A percentile compares a stretch with the other conserved stretches of the same genome.
Evolutionary conservation across 1,284 basidiomycete genomes (phyloP).

Genomic region (Ganoderma meredithae): DNA sequence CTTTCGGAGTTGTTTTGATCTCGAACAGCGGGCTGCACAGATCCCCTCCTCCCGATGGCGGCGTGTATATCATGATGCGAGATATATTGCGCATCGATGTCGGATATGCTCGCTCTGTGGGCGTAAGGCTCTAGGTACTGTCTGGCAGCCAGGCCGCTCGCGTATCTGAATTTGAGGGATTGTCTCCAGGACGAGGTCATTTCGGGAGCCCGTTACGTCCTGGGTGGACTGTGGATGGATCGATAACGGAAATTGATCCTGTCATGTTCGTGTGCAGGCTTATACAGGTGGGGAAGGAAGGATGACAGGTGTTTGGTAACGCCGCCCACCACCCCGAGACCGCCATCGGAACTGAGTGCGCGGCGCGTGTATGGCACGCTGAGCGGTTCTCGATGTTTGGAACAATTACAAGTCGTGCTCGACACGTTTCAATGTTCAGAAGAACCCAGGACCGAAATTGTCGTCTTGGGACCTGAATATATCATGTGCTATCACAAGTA

Average conservation of each 20-base stretch:
- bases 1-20: conserved; percentile 19
- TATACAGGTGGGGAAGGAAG: neutral
- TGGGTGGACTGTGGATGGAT: neutral
- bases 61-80: neutral
- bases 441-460: neutral
- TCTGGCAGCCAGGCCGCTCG: neutral
- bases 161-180: neutral
- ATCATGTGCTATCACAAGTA: neutral
- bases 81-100: neutral
- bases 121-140: neutral
- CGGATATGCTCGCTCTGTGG: conserved; percentile 13
- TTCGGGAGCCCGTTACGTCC: neutral
- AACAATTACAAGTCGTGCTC: neutral
- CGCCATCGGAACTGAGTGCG: conserved; percentile 3
- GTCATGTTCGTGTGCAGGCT: neutral
- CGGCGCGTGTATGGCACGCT: neutral
- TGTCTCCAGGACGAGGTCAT: neutral
- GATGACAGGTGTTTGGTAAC: neutral
- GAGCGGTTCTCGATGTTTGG: conserved; percentile 2
- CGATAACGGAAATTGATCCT: neutral
- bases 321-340: neutral
- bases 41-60: neutral
- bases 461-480: neutral
- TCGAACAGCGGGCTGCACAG: neutral
- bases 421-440: neutral